Percentiles rank a stretch among this genome's conserved stretches.
These are phyloP conservation scores for Acer campestre DNA, from an alignment of 345 rosid species.

Conservation along the genomic window DNA sequence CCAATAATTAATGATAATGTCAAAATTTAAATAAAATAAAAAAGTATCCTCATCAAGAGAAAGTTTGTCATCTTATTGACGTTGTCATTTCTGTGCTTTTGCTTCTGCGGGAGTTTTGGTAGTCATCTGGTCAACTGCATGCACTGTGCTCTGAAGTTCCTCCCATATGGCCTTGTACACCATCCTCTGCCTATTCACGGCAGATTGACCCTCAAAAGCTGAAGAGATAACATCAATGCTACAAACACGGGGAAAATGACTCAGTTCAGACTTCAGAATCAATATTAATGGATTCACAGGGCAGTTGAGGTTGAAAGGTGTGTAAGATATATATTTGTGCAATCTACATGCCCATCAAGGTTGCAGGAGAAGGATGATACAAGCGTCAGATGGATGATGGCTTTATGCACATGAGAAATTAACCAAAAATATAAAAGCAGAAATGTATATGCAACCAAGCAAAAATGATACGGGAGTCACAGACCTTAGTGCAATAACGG, in stretches of 20 bases:
- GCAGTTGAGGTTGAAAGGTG: no score
- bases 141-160: slow-evolving; percentile 93
- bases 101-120: slow-evolving; percentile 83
- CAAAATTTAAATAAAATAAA: neutral
- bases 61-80: neutral
- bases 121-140: slow-evolving; percentile 95
- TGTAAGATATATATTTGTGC: neutral
- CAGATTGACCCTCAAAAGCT: slow-evolving; percentile 81
- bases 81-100: slow-evolving; percentile 37
- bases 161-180: slow-evolving; percentile 99
- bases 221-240: slow-evolving; percentile 86
- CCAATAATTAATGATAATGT: neutral
- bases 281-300: neutral
- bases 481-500: neutral
- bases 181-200: slow-evolving; percentile 96
- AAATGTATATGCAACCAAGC: neutral
- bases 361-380: neutral
- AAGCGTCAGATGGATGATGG: neutral
- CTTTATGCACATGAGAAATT: neutral
- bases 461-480: neutral
- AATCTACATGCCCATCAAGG: neutral
- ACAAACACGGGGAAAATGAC: slow-evolving; percentile 20
- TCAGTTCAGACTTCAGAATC: neutral
- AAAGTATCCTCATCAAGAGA: neutral
- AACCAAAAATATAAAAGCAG: neutral